phyloP scores from a whole-genome alignment of 2,329 filamentous ascomycete genomes.

The Conoideocrella luteorostrata region DNA sequence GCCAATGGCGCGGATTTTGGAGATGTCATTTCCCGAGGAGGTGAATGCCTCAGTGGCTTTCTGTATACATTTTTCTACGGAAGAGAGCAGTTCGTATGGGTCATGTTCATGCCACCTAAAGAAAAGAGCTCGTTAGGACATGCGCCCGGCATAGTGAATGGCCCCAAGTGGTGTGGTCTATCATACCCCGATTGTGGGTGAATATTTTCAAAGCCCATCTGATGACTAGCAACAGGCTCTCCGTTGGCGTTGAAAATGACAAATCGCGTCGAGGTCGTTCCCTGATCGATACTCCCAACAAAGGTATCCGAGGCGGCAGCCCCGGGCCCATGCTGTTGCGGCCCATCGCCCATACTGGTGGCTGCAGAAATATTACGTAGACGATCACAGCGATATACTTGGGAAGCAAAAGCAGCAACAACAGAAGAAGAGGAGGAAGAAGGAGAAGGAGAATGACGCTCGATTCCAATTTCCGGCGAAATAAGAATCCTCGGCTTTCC shows the following conservation, averaged over 20 bases:
- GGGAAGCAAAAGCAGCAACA: too few relatives aligned
- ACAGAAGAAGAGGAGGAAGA: too few relatives aligned
- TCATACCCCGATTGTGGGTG: conserved; percentile 67
- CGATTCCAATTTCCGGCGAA: too few relatives aligned
- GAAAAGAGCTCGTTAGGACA: conserved; percentile 9
- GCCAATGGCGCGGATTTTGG: conserved; percentile 67
- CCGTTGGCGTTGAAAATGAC: conserved; percentile 69
- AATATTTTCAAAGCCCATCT: conserved; percentile 68
- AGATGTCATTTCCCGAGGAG: conserved; percentile 56
- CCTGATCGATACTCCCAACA: conserved; percentile 73
- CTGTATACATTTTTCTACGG: conserved; percentile 71
- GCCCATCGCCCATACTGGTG: too few relatives aligned
- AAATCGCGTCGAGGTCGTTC: conserved; percentile 72
- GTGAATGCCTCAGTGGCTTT: conserved; percentile 64
- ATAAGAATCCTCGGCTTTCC: too few relatives aligned
- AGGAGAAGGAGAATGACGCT: too few relatives aligned
- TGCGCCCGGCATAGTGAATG: background rate
- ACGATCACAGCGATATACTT: too few relatives aligned
- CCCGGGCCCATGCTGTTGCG: too few relatives aligned
- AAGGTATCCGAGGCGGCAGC: too few relatives aligned
- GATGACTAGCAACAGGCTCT: conserved; percentile 64
- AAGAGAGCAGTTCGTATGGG: conserved; percentile 64
- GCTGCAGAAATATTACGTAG: too few relatives aligned
- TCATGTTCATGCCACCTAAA: conserved; percentile 82
- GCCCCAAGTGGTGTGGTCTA: conserved; percentile 17